Evolutionary conservation across 495 filamentous ascomycete species (phyloP).

Genomic region (Delitschia confertaspora): DNA sequence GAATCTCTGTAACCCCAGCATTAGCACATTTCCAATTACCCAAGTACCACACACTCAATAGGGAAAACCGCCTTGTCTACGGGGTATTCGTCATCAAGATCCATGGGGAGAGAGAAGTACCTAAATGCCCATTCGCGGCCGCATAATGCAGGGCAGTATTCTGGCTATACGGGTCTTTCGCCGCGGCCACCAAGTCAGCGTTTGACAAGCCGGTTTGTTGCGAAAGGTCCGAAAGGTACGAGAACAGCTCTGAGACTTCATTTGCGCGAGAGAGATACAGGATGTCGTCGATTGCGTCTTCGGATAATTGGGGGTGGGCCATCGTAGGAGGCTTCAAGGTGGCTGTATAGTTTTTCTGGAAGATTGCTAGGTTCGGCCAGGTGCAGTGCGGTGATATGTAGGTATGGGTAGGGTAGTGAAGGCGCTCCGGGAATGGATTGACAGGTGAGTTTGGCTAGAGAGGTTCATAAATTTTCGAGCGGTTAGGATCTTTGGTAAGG

Average conservation of each 20-base stretch:
- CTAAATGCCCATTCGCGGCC: slow-evolving; percentile 74
- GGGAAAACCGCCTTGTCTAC: slow-evolving; percentile 34
- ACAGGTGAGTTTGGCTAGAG: no score
- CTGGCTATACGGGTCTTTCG: slow-evolving; percentile 59
- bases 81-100: no score
- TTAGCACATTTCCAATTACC: no score
- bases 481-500: no score
- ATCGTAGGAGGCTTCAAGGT: slow-evolving; percentile 5
- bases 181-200: slow-evolving; percentile 51
- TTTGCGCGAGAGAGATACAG: slow-evolving; percentile 73
- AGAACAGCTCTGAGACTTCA: slow-evolving; percentile 60
- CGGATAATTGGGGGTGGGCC: slow-evolving; percentile 40
- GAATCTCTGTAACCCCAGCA: slow-evolving; percentile 8
- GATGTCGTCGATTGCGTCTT: slow-evolving; percentile 79
- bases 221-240: slow-evolving; percentile 49
- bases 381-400: no score
- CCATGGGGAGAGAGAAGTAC: slow-evolving; percentile 42
- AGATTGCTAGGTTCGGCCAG: no score
- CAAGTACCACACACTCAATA: no score
- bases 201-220: slow-evolving; percentile 44
- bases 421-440: no score
- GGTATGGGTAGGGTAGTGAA: no score
- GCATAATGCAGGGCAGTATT: slow-evolving; percentile 79
- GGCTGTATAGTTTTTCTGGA: no score
- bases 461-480: no score